phyloP scores from a whole-genome alignment of 371 early-diverging fungal species.

The Blakeslea trispora region DNA sequence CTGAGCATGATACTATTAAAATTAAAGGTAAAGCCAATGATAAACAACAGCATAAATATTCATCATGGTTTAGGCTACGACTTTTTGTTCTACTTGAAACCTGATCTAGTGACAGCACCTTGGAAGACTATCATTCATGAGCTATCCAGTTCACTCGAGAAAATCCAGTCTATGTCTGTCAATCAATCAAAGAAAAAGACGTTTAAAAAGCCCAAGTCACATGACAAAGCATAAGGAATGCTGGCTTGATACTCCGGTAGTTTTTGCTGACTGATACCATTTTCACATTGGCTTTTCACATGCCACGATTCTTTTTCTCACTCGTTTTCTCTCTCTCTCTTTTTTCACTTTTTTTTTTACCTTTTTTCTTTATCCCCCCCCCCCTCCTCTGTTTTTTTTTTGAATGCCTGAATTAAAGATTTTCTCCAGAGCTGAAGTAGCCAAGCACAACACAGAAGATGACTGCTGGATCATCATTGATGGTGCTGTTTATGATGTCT shows the following conservation, averaged over 20 bases:
- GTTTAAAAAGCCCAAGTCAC: slow-evolving; percentile 1
- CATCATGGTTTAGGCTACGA: slow-evolving; percentile 25
- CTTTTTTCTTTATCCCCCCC: not conserved
- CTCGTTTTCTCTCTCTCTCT: too few relatives aligned
- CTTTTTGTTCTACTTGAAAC: slow-evolving; percentile 17
- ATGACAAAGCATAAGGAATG: not conserved
- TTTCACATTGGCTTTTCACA: slow-evolving; percentile 21
- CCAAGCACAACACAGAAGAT: slow-evolving; percentile 70
- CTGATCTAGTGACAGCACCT: slow-evolving; percentile 15
- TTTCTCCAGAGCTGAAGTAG: slow-evolving; percentile 77
- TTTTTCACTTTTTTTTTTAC: not conserved
- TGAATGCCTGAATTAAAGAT: slow-evolving; percentile 42
- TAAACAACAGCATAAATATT: not conserved
- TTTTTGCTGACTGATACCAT: slow-evolving; percentile 11
- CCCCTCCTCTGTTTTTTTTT: slow-evolving; percentile 10
- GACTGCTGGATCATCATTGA: slow-evolving; percentile 91
- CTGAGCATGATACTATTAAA: slow-evolving; percentile 11
- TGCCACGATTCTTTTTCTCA: not conserved
- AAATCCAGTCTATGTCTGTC: not conserved
- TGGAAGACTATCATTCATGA: slow-evolving; percentile 14
- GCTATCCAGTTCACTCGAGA: slow-evolving; percentile 2
- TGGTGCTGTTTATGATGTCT: slow-evolving; percentile 89
- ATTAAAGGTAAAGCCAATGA: slow-evolving; percentile 2
- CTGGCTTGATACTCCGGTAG: not conserved
- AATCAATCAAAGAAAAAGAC: not conserved